Base-by-base conservation (phyloP, 2,329 filamentous ascomycete species). In the Colletotrichum camelliae region DNA sequence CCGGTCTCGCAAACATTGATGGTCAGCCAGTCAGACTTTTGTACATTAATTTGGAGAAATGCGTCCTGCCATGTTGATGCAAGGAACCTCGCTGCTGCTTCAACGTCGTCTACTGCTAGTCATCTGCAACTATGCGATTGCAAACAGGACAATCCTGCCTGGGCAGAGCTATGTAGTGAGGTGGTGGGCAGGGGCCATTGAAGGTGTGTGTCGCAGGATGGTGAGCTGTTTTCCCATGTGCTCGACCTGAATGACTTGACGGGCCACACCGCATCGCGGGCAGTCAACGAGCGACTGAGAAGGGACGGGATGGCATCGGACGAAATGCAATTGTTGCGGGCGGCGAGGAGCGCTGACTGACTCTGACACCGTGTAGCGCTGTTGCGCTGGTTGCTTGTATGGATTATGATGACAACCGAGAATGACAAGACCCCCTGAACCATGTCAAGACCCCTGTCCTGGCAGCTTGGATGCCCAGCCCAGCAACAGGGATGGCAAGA, bases 31-130 rank as follows among this genome's bases (percentile, higher is more conserved):
- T 61, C 33, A 70, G 66, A 31, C 52, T 74, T 39, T 70, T 29
- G 39, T 66, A 48, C 48, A 55, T 52, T 55, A 76, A 70, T 75
- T 71, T 62, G 71, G 61, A 76, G 61, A 74, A 60, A 67, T 70
- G 71, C 66, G 37, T 70, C 33, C 72, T 76, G 71, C 70, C 74
- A 74, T 66, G 65, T 74, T 66, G 60, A 76, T 61, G 65, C 74
- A 76, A 70, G 74, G 74, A 67, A 67, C 18, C 60, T 76, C 71
- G 74, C 70, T 76, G 74, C 35, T 60, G 55, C 61, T 60, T 62
- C 37, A 31, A 67, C 52, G 52, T 64, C 37, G 58, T 57, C 18
- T 60, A 55, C 71, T 31, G 37, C 48, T 58, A 48, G 43, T 33
- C 29, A 6, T 55, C 37, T 67, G 66, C 60, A n/a, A 31, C 48